phyloP scores from a whole-genome alignment of 345 rosid species.

The Erodium maritimum region DNA sequence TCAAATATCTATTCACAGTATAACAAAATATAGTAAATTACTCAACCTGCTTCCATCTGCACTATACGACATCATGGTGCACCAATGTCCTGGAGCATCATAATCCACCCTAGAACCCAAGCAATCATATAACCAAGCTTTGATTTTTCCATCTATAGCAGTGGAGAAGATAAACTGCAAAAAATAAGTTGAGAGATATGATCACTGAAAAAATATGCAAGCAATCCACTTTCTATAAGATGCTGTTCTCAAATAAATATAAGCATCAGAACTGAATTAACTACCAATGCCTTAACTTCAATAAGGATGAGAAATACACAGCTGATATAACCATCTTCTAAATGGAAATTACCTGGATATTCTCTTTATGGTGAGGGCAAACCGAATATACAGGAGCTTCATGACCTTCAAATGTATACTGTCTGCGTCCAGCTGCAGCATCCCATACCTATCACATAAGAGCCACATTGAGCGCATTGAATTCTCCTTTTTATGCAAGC shows the following conservation, averaged over 20 bases:
- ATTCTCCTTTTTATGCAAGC: neutral
- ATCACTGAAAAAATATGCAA: neutral
- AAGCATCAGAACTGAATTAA: neutral
- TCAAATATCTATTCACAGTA: neutral
- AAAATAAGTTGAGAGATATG: neutral
- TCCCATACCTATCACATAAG: slow-evolving; percentile 35
- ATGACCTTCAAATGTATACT: slow-evolving; percentile 36
- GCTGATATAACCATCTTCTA: slow-evolving; percentile 1
- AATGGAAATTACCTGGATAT: slow-evolving; percentile 25
- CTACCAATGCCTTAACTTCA: neutral
- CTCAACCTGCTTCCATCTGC: slow-evolving; percentile 68
- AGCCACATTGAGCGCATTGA: neutral
- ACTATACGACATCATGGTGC: slow-evolving; percentile 75
- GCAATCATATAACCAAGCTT: slow-evolving; percentile 79
- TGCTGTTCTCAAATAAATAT: no score
- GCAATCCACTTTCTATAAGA: neutral
- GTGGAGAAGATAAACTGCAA: slow-evolving; percentile 79
- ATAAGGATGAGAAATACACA: neutral
- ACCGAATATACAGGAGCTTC: slow-evolving; percentile 52
- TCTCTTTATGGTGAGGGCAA: slow-evolving; percentile 39
- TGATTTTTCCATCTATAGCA: slow-evolving; percentile 83
- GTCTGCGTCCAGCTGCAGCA: slow-evolving; percentile 26
- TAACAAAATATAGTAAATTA: neutral
- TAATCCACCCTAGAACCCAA: slow-evolving; percentile 79
- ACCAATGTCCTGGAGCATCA: slow-evolving; percentile 79